A percentile compares a stretch with the other conserved stretches of the same genome.
Evolutionary conservation across 768 basidiomycete genomes (phyloP).

Genomic region (Suillus bovinus): DNA sequence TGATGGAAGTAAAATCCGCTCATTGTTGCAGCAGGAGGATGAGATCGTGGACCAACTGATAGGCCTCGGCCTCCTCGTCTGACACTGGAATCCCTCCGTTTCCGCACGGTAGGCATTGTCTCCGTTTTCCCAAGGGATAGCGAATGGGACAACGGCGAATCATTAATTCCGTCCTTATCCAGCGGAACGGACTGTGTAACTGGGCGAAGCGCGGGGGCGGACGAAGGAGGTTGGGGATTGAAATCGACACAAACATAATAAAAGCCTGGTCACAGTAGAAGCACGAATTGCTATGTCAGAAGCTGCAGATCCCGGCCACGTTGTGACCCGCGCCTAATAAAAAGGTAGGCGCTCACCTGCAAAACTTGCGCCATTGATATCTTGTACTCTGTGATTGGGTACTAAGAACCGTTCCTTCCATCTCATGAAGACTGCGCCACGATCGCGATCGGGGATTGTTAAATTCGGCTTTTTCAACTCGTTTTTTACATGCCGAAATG

Average conservation of each 20-base stretch:
- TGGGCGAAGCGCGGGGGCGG: constrained; percentile 32
- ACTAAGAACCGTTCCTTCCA: constrained; percentile 97
- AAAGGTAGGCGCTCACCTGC: constrained; percentile 60
- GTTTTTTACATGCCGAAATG: constrained; percentile 78
- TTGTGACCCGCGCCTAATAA: constrained; percentile 3
- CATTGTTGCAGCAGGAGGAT: constrained; percentile 67
- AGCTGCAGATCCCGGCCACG: constrained; percentile 9
- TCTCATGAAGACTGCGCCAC: constrained; percentile 89
- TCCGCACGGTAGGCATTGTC: constrained; percentile 36
- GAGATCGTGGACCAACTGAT: constrained; percentile 46
- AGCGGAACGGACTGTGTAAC: constrained; percentile 38
- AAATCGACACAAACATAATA: constrained; percentile 96
- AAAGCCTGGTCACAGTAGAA: constrained; percentile 57
- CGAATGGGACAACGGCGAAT: constrained; percentile 29
- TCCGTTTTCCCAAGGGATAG: constrained; percentile 38
- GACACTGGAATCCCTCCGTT: constrained; percentile 48
- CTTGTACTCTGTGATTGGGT: constrained; percentile 91
- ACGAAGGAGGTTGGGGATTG: constrained; percentile 56
- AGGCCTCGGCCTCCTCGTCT: constrained; percentile 46
- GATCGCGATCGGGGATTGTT: constrained; percentile 75
- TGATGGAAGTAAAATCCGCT: constrained; percentile 93
- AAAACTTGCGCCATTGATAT: constrained; percentile 94
- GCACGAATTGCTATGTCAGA: constrained; percentile 18
- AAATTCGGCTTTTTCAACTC: constrained; percentile 78
- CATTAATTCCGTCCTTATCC: constrained; percentile 28